Evolutionary conservation across 768 basidiomycete species (phyloP).

Genomic region (Kwoniella sp.): DNA sequence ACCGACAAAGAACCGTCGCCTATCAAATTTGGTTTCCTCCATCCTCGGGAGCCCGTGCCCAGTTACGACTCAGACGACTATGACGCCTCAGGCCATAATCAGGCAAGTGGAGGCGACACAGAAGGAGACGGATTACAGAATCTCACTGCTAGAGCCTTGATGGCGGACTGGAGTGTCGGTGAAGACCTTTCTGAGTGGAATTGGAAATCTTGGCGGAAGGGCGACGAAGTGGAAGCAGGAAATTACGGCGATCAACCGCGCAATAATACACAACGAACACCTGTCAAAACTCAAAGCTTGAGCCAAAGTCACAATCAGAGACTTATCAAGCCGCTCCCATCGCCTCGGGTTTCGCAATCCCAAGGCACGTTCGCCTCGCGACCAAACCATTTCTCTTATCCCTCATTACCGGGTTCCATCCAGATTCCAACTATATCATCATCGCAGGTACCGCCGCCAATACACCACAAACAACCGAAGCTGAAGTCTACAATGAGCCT

Average conservation of each 20-base stretch:
- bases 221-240: background rate
- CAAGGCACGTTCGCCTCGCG: background rate
- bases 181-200: conserved; percentile 4
- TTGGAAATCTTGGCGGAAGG: conserved; percentile 17
- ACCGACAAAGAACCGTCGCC: conserved; percentile 20
- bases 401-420: background rate
- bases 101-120: background rate
- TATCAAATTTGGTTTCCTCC: conserved; percentile 13
- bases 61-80: background rate
- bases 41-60: background rate
- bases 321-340: conserved; percentile 24
- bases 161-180: conserved; percentile 18
- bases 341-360: conserved; percentile 2
- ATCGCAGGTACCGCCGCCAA: background rate
- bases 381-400: background rate
- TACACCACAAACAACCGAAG: background rate
- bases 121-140: conserved; percentile 4
- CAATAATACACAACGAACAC: background rate
- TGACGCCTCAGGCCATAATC: no score
- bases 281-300: background rate
- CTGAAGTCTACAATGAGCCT: background rate
- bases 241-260: background rate
- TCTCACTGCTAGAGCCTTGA: conserved; percentile 11
- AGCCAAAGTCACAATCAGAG: conserved; percentile 9
- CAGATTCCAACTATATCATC: background rate